These are phyloP conservation scores for Aspergillus hancockii DNA, from an alignment of 495 filamentous ascomycete species.

Conservation along the genomic window DNA sequence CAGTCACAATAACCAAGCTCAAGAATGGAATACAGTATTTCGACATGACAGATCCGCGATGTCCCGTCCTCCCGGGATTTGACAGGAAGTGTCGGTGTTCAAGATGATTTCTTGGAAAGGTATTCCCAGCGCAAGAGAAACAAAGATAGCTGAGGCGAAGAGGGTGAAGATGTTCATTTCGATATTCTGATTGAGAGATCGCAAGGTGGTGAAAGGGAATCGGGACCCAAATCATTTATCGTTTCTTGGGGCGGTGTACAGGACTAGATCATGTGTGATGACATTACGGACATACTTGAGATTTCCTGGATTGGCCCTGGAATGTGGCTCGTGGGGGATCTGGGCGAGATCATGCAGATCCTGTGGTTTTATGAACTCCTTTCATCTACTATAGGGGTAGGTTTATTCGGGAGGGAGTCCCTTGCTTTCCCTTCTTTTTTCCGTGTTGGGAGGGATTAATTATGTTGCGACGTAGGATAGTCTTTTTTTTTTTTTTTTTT, in stretches of 20 bases:
- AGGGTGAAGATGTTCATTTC: background rate
- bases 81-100: constrained; percentile 4
- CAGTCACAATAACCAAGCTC: background rate
- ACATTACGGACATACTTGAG: background rate
- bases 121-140: background rate
- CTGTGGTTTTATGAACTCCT: too few species aligned
- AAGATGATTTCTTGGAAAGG: constrained; percentile 2
- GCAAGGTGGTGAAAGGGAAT: too few species aligned
- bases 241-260: background rate
- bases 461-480: too few species aligned
- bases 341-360: background rate
- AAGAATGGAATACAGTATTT: constrained; percentile 4
- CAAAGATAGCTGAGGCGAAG: background rate
- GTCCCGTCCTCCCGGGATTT: constrained; percentile 1
- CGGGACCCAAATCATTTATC: too few species aligned
- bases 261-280: background rate
- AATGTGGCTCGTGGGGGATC: background rate
- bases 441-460: too few species aligned
- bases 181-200: background rate
- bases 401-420: too few species aligned
- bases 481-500: too few species aligned
- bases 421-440: too few species aligned
- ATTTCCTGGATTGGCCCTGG: background rate
- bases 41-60: constrained; percentile 7
- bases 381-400: too few species aligned